Evolutionary conservation across 805 yeast genomes (phyloP).

Genomic region (Metschnikowia reukaufii): DNA sequence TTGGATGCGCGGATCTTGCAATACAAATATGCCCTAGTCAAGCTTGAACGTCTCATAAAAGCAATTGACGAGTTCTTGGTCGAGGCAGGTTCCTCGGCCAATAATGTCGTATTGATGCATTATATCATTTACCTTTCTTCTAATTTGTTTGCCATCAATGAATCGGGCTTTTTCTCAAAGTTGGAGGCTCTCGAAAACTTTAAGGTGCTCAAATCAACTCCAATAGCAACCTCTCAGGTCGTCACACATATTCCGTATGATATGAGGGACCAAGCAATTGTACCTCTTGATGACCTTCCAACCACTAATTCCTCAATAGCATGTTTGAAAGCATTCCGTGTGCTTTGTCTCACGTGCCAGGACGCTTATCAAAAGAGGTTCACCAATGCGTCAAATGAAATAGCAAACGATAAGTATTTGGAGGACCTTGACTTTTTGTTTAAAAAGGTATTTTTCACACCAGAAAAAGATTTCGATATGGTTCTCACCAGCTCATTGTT

Average conservation of each 20-base stretch:
- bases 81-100: background rate
- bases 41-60: constrained; percentile 38
- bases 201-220: constrained; percentile 25
- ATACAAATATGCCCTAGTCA: constrained; percentile 53
- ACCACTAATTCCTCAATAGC: constrained; percentile 20
- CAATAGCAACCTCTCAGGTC: constrained; percentile 29
- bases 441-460: constrained; percentile 20
- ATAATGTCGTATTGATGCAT: constrained; percentile 31
- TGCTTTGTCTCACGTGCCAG: constrained; percentile 28
- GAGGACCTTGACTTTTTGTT: constrained; percentile 24
- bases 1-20: constrained; percentile 60
- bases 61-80: constrained; percentile 13
- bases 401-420: constrained; percentile 19
- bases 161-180: constrained; percentile 28
- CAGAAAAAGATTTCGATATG: constrained; percentile 27
- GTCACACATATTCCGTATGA: constrained; percentile 45
- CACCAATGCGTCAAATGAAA: constrained; percentile 27
- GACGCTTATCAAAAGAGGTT: constrained; percentile 42
- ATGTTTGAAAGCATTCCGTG: constrained; percentile 31
- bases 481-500: constrained; percentile 15
- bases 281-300: constrained; percentile 35
- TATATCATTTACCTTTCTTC: constrained; percentile 35
- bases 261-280: constrained; percentile 34
- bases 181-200: constrained; percentile 31
- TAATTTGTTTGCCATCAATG: constrained; percentile 38